Conservation (phyloP, 2,329 filamentous ascomycete genomes). For the Colletotrichum destructivum region DNA sequence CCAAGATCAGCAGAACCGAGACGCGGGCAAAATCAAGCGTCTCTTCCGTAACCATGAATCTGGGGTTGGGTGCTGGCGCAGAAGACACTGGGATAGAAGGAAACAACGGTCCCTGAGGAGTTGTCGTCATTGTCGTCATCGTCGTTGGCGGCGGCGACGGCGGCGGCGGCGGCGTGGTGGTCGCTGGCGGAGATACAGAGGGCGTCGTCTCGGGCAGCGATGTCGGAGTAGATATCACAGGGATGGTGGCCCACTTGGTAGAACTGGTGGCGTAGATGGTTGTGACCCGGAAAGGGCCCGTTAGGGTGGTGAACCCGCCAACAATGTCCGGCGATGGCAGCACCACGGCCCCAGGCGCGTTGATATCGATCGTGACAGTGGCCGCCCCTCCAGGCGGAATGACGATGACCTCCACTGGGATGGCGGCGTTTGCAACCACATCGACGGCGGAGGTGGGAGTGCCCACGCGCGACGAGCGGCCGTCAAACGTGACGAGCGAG, state of each 20-base stretch:
- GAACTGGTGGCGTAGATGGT: constrained; percentile 43
- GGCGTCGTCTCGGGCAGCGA: constrained; percentile 44
- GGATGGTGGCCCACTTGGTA: constrained; percentile 52
- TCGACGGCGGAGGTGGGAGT: constrained; percentile 46
- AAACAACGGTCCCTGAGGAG: constrained; percentile 5
- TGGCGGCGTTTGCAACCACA: constrained; percentile 33
- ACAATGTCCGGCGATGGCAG: constrained; percentile 42
- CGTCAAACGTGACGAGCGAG: constrained; percentile 87
- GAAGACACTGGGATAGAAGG: constrained; percentile 25
- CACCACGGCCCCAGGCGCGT: constrained; percentile 41
- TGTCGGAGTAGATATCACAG: constrained; percentile 46
- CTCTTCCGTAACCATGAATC: constrained; percentile 68
- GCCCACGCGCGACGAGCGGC: constrained; percentile 59
- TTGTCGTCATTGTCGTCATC: constrained; percentile 42
- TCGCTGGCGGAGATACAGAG: neutral
- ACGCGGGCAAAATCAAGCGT: constrained; percentile 76
- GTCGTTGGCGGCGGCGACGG: constrained; percentile 27
- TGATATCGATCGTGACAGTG: constrained; percentile 53
- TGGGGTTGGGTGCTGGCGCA: constrained; percentile 46
- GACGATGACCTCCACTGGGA: constrained; percentile 47
- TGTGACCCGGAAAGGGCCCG: constrained; percentile 45
- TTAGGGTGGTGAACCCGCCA: constrained; percentile 46
- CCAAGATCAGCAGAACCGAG: constrained; percentile 73
- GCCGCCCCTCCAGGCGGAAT: constrained; percentile 48
- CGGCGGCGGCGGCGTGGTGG: neutral